Evolutionary conservation across 164 flowering plant genomes (phyloP), one percentile per base, ranked within the genome.

Genomic region (Platanus orientalis): DNA sequence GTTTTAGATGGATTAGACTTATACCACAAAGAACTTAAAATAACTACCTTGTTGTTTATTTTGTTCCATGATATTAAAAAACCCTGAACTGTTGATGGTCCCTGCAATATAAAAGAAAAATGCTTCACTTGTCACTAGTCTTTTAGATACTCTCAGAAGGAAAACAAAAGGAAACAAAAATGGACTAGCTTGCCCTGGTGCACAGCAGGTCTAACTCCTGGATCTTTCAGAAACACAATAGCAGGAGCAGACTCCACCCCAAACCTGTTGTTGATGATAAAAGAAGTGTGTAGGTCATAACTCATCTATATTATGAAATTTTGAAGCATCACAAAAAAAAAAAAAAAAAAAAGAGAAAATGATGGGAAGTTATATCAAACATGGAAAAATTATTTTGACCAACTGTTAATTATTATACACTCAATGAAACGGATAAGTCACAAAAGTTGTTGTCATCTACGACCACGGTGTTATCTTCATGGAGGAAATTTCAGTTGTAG

Each of bases 201-300:
- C 24, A 90, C 91, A 57, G 85, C 63, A 66, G 97, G 97, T 66
- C 87, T 84, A 49, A 80, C 79, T 48, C 97, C 97, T 0, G 97
- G 91, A 71, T 88, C 96, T 72, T 83, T 95, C 72, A 92, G 19
- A 68, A 95, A 70, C 23, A 84, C 92, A 63, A 92, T 69, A 29
- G 99, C 97, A 57, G 99, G 99, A 25, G 99, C 97, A 71, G 94
- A 83, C 63, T 92, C 99, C 69, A 95, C 86, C 64, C 79, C 93
- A 67, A 92, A 83, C 81, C 97, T 92, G 80, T 71, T 45, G 16
- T 12, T 16, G 25, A 30, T 19, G 13, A 23, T n/a, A 44, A 36
- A 21, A 58, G 6, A 30, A 65, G 13, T 36, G 54, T 20, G 21
- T 24, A 62, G 40, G 21, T 39, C 26, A 39, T 47, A n/a, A 34